Evolutionary conservation across 2,329 filamentous ascomycete genomes (phyloP).

Genomic region (Penicillium hesseltinei): DNA sequence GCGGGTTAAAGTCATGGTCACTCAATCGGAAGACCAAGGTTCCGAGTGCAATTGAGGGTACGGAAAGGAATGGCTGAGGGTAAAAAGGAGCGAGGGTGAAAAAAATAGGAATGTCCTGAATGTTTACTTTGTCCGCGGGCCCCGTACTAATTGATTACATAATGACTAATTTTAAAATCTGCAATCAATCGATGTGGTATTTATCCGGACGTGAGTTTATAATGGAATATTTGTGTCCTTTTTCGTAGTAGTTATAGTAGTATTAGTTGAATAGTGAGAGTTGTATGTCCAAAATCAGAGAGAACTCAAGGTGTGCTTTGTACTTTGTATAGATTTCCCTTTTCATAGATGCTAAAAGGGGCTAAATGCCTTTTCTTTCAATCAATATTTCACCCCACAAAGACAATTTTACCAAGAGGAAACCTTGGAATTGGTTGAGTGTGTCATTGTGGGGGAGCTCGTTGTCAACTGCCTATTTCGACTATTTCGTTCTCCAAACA

Average conservation of each 20-base stretch:
- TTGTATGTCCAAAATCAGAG: not conserved
- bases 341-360: not conserved
- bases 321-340: not conserved
- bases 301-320: no score
- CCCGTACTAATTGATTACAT: conserved; percentile 6
- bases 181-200: no score
- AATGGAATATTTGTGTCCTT: not conserved
- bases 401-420: not conserved
- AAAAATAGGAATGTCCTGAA: conserved; percentile 11
- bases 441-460: not conserved
- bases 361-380: not conserved
- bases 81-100: conserved; percentile 10
- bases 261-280: not conserved
- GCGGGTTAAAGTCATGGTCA: conserved; percentile 48
- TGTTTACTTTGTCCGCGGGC: conserved; percentile 16
- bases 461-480: conserved; percentile 6
- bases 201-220: not conserved
- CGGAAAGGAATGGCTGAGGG: not conserved
- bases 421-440: not conserved
- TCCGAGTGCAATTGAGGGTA: conserved; percentile 16
- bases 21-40: conserved; percentile 16
- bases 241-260: not conserved
- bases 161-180: not conserved
- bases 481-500: not conserved
- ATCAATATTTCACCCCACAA: not conserved